A percentile compares a stretch with the other conserved stretches of the same genome.
Evolutionary conservation across 352 stramenopile genomes (phyloP).

Genomic region (Pythium diclinum): DNA sequence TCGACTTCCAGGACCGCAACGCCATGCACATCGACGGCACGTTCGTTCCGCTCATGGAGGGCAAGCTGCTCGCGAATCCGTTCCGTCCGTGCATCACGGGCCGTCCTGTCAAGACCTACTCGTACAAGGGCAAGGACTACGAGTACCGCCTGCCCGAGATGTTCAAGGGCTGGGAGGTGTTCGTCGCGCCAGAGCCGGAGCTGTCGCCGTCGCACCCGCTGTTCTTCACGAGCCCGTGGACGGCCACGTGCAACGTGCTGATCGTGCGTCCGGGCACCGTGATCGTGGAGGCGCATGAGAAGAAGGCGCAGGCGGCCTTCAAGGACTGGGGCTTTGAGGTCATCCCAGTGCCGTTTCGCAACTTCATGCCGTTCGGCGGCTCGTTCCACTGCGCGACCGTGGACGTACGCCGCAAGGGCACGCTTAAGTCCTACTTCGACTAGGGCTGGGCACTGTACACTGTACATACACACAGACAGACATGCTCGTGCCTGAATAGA

Average conservation of each 20-base stretch:
- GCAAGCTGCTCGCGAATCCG: slow-evolving; percentile 85
- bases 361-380: slow-evolving; percentile 89
- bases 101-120: slow-evolving; percentile 80
- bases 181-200: slow-evolving; percentile 81
- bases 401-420: slow-evolving; percentile 78
- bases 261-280: slow-evolving; percentile 79
- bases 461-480: neutral
- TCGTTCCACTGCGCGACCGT: slow-evolving; percentile 90
- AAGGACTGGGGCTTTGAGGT: slow-evolving; percentile 89
- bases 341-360: slow-evolving; percentile 86
- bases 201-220: slow-evolving; percentile 76
- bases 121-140: slow-evolving; percentile 87
- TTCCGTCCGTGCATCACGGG: slow-evolving; percentile 87
- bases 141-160: slow-evolving; percentile 87
- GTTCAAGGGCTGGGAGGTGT: slow-evolving; percentile 91
- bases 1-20: slow-evolving; percentile 90
- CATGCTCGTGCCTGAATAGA: slow-evolving; percentile 13
- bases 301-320: slow-evolving; percentile 73
- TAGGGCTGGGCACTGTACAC: slow-evolving; percentile 5
- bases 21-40: slow-evolving; percentile 91
- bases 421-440: slow-evolving; percentile 84
- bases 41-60: slow-evolving; percentile 83
- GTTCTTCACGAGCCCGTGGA: slow-evolving; percentile 91
- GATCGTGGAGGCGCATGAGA: slow-evolving; percentile 84
- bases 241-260: slow-evolving; percentile 88